Evolutionary conservation across 2,329 filamentous ascomycete species (phyloP).

Genomic region (Conoideocrella luteorostrata): DNA sequence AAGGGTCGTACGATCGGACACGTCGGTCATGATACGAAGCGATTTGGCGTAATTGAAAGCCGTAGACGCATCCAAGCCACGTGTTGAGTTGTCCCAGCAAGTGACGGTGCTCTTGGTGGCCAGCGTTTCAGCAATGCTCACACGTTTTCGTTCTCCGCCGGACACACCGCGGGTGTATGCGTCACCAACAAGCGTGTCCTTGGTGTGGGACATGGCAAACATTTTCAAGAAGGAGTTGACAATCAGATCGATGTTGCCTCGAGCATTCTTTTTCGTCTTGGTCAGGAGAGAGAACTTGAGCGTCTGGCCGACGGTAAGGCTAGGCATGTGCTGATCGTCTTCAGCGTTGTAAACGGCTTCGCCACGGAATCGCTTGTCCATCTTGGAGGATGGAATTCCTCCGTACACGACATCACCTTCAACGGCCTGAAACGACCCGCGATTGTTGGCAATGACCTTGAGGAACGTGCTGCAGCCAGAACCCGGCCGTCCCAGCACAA

Average conservation of each 20-base stretch:
- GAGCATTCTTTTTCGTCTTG: conserved; percentile 64
- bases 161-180: conserved; percentile 66
- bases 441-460: conserved; percentile 66
- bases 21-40: conserved; percentile 66
- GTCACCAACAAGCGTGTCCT: conserved; percentile 69
- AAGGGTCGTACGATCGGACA: conserved; percentile 35
- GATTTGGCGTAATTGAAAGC: conserved; percentile 71
- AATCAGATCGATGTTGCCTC: conserved; percentile 59
- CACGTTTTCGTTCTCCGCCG: conserved; percentile 75
- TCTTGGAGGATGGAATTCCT: conserved; percentile 61
- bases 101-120: conserved; percentile 67
- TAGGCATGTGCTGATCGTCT: conserved; percentile 69
- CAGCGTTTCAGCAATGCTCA: conserved; percentile 71
- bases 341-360: conserved; percentile 76
- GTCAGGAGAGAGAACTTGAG: conserved; percentile 68
- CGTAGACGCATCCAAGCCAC: conserved; percentile 73
- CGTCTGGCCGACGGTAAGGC: conserved; percentile 71
- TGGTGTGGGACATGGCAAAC: conserved; percentile 72
- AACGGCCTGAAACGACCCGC: conserved; percentile 53
- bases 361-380: conserved; percentile 62
- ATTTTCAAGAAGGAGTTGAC: conserved; percentile 62
- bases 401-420: conserved; percentile 54
- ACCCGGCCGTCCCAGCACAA: conserved; percentile 60
- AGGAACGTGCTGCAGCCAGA: conserved; percentile 72
- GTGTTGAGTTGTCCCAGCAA: conserved; percentile 74